Evolutionary conservation across 257 asterid species (phyloP), one percentile per base, ranked within the genome.

Genomic region (Catharanthus roseus): DNA sequence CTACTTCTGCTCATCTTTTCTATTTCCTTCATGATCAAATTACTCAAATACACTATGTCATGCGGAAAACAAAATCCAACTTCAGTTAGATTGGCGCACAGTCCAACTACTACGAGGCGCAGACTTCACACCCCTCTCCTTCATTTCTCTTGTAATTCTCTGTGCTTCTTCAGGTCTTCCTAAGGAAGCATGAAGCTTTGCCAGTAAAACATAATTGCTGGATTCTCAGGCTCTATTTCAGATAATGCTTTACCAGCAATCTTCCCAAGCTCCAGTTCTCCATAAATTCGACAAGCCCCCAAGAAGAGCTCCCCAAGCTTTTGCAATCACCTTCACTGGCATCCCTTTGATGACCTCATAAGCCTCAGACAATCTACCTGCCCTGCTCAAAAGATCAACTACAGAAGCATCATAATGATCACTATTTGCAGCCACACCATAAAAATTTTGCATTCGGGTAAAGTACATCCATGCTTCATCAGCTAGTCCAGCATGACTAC

Each of bases 301-400:
- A 65, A 85, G 82, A 45, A 85, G 77, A 31, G 86, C 86, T 34
- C 86, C 88, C 89, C 89, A 85, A 64, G 86, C 85, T 80, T 82
- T 85, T 1, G 81, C 85, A 69, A 85, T 85, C 55, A 72, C 86
- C 28, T 80, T 75, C 29, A 78, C 79, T 0, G 85, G 84, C 86
- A 85, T 82, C 69, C 56, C 42, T 61, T 54, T 79, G 29, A 82
- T 70, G 41, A 85, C 77, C 1, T 83, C 83, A 39, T 81, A 83
- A 1, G 90, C 90, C 72, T 83, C 83, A 6, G 71, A 39, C 24
- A 85, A 66, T 58, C 78, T 83, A 18, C 87, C 88, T 0, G 82
- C 72, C 51, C 86, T 69, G 56, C 90, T 83, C 80, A 85, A 61
- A 53, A 81, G 82, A 79, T 85, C 90, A 39, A 83, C 84, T 16